These are phyloP conservation scores for Fistulinella cinereoalba DNA, from an alignment of 1,284 basidiomycete genomes.

Conservation along the genomic window DNA sequence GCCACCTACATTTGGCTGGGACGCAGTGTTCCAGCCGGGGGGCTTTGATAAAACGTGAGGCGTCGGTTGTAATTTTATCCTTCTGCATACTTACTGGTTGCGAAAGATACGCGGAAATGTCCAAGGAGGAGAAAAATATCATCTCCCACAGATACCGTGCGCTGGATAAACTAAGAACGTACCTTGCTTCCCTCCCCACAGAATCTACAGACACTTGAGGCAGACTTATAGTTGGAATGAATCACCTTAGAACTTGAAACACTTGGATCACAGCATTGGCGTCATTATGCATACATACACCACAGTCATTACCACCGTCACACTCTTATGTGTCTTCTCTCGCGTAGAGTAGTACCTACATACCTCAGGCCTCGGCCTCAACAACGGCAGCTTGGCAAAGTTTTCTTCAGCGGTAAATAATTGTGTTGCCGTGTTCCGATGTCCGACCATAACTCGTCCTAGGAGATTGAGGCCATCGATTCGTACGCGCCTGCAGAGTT, in stretches of 20 bases:
- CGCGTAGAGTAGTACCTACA: too few relatives aligned
- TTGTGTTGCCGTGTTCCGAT: slow-evolving; percentile 23
- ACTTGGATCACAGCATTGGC: too few relatives aligned
- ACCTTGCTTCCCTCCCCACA: slow-evolving; percentile 41
- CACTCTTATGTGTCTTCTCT: too few relatives aligned
- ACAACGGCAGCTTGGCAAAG: background rate
- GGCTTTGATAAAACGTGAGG: slow-evolving; percentile 75
- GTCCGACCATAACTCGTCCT: slow-evolving; percentile 20
- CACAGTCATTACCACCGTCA: too few relatives aligned
- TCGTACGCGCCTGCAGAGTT: background rate
- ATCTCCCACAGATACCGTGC: slow-evolving; percentile 91
- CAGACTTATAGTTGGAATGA: background rate
- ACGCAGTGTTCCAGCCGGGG: slow-evolving; percentile 83
- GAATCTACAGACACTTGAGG: background rate
- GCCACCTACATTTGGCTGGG: slow-evolving; percentile 81
- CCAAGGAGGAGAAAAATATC: slow-evolving; percentile 77
- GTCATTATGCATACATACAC: too few relatives aligned
- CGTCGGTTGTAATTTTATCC: background rate
- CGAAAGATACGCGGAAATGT: slow-evolving; percentile 92
- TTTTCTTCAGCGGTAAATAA: slow-evolving; percentile 3
- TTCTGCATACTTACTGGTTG: slow-evolving; percentile 8
- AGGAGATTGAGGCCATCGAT: background rate
- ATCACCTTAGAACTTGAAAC: too few relatives aligned
- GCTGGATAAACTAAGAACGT: slow-evolving; percentile 74
- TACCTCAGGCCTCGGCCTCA: too few relatives aligned